phyloP scores from a whole-genome alignment of 345 rosid species.

The Turnera subulata region DNA sequence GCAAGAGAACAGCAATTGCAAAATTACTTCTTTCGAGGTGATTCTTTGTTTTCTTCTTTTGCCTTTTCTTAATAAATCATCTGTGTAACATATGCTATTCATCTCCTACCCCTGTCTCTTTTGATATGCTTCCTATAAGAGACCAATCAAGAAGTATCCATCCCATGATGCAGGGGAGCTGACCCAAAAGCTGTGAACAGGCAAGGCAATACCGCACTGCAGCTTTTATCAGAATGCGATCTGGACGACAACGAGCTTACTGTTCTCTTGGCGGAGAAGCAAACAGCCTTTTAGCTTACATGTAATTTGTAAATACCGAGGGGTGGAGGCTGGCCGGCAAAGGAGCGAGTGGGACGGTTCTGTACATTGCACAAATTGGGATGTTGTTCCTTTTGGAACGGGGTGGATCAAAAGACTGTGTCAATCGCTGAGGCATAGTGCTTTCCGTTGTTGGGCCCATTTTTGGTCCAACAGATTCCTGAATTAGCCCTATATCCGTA shows the following conservation, averaged over 20 bases:
- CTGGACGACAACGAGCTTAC: constrained; percentile 40
- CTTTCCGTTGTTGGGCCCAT: too few species aligned
- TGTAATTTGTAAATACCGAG: not conserved
- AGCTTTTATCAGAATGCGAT: constrained; percentile 38
- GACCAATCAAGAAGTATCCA: constrained; percentile 3
- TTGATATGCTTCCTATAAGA: not conserved
- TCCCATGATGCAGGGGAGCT: constrained; percentile 52
- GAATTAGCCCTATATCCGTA: too few species aligned
- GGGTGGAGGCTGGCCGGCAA: not conserved
- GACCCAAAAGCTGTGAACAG: constrained; percentile 47
- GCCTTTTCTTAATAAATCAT: too few species aligned
- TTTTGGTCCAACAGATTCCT: too few species aligned
- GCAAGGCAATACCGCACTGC: constrained; percentile 39
- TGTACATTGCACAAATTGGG: not conserved
- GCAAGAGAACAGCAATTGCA: constrained; percentile 50
- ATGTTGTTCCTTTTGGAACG: too few species aligned
- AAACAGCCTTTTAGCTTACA: not conserved
- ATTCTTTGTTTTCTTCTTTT: constrained; percentile 11
- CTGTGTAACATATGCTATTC: not conserved
- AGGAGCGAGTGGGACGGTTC: not conserved
- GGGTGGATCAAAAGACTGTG: too few species aligned
- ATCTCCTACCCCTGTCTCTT: not conserved
- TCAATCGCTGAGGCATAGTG: too few species aligned
- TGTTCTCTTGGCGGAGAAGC: constrained; percentile 36
- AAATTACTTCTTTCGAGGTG: constrained; percentile 65